Evolutionary conservation across 495 filamentous ascomycete genomes (phyloP), one percentile per base, ranked within the genome.

Genomic region (Amorphotheca resinae): DNA sequence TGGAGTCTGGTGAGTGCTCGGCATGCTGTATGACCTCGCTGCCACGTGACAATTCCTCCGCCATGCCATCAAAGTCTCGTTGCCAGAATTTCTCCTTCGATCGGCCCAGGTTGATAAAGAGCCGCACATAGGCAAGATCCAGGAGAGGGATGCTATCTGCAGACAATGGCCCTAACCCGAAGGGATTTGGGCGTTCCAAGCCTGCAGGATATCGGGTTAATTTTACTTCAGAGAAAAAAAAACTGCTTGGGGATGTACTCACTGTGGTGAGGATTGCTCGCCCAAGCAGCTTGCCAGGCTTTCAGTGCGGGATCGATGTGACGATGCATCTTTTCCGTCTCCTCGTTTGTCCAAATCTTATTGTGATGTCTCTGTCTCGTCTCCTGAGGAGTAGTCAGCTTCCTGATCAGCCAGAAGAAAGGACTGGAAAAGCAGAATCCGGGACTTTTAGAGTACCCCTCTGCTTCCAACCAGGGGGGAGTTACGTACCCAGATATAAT

Each of bases 241-340:
- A 34, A 34, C 15, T 34, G 14, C 32, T 34, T 17, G 9, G 32
- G 8, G 4, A 39, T 11, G 52, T 81, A 34, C 32, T n/a, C 14
- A 38, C 33, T 91, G 62, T 95, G 89, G 30, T 86, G 70, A 8
- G 84, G 80, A 54, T 87, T 91, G 48, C 75, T 81, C 16, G 80
- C 79, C 89, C 91, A 98, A 0, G 87, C 91, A 34, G 84, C 79
- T 61, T 94, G 86, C 91, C 91, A 98, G 12, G 91, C 88, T 58
- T 83, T 79, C 45, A 98, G 64, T 17, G 93, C 91, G 8, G 91
- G 91, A 55, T 95, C 91, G 40, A 98, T 93, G 56, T 93, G 87
- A 9, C 84, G 80, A 60, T 95, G 87, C 89, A 98, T 94, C 37
- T 85, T 82, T 49, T 96, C 87, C 0, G 86, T 93, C 59, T 96